Percentiles rank a stretch among this genome's conserved stretches.
phyloP scores from a whole-genome alignment of 441 rosid species.

The Populus hybrid region DNA sequence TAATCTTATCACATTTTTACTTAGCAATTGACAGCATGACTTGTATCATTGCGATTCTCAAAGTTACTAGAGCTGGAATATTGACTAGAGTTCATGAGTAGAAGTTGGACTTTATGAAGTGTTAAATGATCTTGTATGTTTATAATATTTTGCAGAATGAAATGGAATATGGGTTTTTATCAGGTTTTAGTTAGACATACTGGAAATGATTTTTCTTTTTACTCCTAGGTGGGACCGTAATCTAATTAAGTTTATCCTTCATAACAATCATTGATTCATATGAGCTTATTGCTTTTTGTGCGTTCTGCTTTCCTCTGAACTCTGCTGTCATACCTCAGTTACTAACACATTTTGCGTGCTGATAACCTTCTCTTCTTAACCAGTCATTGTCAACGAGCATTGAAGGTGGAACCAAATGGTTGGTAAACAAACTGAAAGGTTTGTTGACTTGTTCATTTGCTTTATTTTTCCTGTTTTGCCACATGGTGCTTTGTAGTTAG shows the following conservation, averaged over 20 bases:
- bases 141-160: neutral
- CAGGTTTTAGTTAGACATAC: neutral
- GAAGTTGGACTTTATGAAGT: neutral
- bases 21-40: neutral
- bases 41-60: neutral
- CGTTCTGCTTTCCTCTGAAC: neutral
- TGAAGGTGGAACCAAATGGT: conserved; percentile 91
- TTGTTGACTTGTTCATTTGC: conserved; percentile 24
- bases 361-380: conserved; percentile 13
- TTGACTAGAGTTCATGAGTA: neutral
- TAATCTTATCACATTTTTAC: neutral
- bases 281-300: neutral
- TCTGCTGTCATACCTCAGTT: neutral
- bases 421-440: conserved; percentile 92
- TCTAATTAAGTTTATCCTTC: neutral
- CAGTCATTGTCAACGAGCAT: conserved; percentile 75
- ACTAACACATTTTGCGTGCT: conserved; percentile 1
- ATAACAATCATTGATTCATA: neutral
- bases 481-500: neutral
- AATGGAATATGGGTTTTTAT: neutral
- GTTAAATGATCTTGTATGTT: neutral
- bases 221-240: neutral
- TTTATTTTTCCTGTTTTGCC: neutral
- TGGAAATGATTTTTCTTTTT: neutral
- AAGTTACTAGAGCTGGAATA: neutral